These are phyloP conservation scores for Artemisia tridentata DNA, from an alignment of 129 eudicot species.

Conservation along the genomic window DNA sequence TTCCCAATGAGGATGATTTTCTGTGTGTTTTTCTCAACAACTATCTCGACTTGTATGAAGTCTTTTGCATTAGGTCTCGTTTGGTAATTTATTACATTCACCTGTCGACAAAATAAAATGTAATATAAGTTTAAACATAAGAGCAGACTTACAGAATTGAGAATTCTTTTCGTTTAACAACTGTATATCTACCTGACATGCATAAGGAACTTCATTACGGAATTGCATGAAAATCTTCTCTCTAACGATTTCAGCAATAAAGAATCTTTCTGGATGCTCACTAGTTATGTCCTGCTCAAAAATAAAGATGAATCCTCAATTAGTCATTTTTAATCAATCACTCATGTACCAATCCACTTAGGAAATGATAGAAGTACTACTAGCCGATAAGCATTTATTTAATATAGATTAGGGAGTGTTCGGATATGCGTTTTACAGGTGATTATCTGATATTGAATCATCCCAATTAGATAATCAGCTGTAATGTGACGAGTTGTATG, in stretches of 20 bases:
- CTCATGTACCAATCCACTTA: background rate
- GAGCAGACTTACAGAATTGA: background rate
- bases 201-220: slow-evolving; percentile 97
- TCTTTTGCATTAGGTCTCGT: slow-evolving; percentile 90
- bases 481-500: background rate
- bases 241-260: slow-evolving; percentile 86
- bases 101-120: slow-evolving; percentile 45
- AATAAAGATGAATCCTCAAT: background rate
- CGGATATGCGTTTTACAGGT: background rate
- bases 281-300: slow-evolving; percentile 77
- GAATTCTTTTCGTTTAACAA: background rate
- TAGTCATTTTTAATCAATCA: background rate
- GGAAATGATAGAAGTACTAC: background rate
- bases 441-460: background rate
- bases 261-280: slow-evolving; percentile 98
- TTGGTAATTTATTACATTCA: slow-evolving; percentile 85
- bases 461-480: background rate
- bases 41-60: slow-evolving; percentile 94
- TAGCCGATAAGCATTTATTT: slow-evolving; percentile 9
- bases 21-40: slow-evolving; percentile 92
- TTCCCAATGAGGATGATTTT: slow-evolving; percentile 95
- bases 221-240: slow-evolving; percentile 97
- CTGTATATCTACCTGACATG: slow-evolving; percentile 72
- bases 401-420: slow-evolving; percentile 5
- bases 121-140: slow-evolving; percentile 3